Base-by-base conservation (phyloP, 176 grass and related monocot species). In the Saccharum spontaneum region DNA sequence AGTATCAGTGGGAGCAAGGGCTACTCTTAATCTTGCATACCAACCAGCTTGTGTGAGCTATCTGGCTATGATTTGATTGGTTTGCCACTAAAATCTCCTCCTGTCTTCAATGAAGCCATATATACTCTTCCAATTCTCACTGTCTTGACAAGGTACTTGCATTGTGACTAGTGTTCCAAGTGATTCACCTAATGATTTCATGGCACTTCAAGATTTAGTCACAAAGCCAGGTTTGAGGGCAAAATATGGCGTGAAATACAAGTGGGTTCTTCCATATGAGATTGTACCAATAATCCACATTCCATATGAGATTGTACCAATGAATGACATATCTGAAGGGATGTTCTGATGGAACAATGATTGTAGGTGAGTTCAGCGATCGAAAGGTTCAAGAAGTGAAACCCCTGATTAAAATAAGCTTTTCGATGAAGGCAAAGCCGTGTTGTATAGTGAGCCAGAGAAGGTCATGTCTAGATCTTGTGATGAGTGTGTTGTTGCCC, bases 341-440 rank as follows among this genome's bases (percentile, higher is more conserved):
- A 38, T 92, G 89, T 74, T 89, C 88, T 43, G 88, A 95, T 84
- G 90, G 93, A 23, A 95, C 60, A 14, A 92, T 95, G 93, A 78
- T 91, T 77, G 76, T 95, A 8, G 90, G 88, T 18, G 90, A 95
- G 20, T 95, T 92, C 67, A 86, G 65, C 30, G 86, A 88, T 37
- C 85, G 71, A 80, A 95, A 87, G 37, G 90, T 95, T 60, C 93
- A 95, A 44, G 93, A 95, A 90, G 93, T 67, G 11, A 95, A 91
- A 79, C 88, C 90, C 45, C 52, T 92, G 65, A 95, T 95, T 84
- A 90, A 83, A 80, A 43, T 44, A 92, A 89, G 34, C 87, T 92
- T 50, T 36, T 95, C 73, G 86, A 95, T 65, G 57, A 67, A 45
- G 93, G 83, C 8, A 40, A 54, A 7, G 44, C 44, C 44, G 2